Base-by-base conservation (phyloP, 169 alveolate species). In the Plasmodium coatneyi region DNA sequence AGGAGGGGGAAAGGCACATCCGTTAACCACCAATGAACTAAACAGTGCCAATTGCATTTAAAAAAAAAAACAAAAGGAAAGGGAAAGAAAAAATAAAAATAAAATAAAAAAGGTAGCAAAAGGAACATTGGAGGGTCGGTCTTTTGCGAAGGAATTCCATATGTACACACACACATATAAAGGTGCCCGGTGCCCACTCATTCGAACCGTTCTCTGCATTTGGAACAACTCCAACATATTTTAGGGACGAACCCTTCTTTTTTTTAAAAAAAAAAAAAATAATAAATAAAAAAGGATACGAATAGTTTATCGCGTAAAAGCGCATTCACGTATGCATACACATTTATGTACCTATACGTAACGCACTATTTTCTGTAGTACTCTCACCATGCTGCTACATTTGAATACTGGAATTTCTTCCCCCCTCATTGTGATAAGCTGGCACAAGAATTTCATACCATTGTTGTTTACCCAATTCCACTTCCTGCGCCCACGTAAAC, bases 401-500 rank as follows among this genome's bases (percentile, higher is more conserved):
- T 49, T 86, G 52, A 32, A 86, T 52, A 19, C 66, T 28, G 80
- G 19, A 39, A 34, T 22, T n/a, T 74, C 49, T 56, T n/a, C n/a
- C n/a, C 70, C 80, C 28, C 36, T 54, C 74, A 74, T 39, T 43
- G 56, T n/a, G 32, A 22, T 28, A 25, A 43, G 19, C 66, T 28
- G 78, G 49, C 43, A 66, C 71, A 71, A n/a, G 14, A 22, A 39
- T 22, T 30, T 74, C 25, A 39, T 86, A 74, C 80, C 93, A 30
- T 39, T 74, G 86, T 66, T 86, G 36, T 39, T 74, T 66, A 52
- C 43, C 32, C 80, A 86, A n/a, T 34, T 74, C 74, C 79, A 86
- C 66, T 86, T 74, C 25, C 25, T 86, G 43, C 81, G 93, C 54
- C 93, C 93, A 52, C 93, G 93, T 43, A 86, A 86, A 76, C 54